Evolutionary conservation across 352 stramenopile genomes (phyloP).

Genomic region (Plasmopara viticola): DNA sequence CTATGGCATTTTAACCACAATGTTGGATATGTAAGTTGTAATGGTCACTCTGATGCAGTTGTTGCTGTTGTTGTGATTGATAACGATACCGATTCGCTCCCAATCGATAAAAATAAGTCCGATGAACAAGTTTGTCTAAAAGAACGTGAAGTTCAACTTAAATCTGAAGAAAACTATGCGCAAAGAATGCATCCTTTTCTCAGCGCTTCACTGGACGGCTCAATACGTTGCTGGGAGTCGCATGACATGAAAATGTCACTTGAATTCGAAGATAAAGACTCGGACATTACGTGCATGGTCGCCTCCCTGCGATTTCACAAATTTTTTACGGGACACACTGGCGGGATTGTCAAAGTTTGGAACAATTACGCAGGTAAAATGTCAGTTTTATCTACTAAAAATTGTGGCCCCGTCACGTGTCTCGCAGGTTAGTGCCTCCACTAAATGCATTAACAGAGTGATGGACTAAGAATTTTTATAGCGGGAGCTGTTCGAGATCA

Average conservation of each 20-base stretch:
- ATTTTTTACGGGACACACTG: conserved; percentile 56
- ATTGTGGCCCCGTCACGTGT: conserved; percentile 39
- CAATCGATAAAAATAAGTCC: conserved; percentile 8
- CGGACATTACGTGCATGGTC: conserved; percentile 57
- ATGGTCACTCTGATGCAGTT: conserved; percentile 43
- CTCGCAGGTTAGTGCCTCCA: conserved; percentile 32
- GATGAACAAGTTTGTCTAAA: not conserved
- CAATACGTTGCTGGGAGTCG: conserved; percentile 70
- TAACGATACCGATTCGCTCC: conserved; percentile 8
- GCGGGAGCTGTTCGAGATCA: conserved; percentile 44
- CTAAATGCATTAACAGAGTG: not conserved
- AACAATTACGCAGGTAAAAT: conserved; percentile 53
- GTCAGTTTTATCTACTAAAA: conserved; percentile 16
- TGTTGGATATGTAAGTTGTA: conserved; percentile 49
- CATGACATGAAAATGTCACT: conserved; percentile 60
- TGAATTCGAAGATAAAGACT: conserved; percentile 58
- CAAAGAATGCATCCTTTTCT: conserved; percentile 38
- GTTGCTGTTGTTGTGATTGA: conserved; percentile 37
- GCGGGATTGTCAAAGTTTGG: conserved; percentile 55
- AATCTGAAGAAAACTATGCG: not conserved
- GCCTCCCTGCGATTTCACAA: conserved; percentile 42
- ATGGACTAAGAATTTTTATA: conserved; percentile 12
- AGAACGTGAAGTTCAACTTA: not conserved
- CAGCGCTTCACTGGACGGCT: conserved; percentile 60
- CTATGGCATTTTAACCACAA: conserved; percentile 60